Evolutionary conservation across 108 stramenopile species (phyloP).

Genomic region (Aurantiochytrium sp.): DNA sequence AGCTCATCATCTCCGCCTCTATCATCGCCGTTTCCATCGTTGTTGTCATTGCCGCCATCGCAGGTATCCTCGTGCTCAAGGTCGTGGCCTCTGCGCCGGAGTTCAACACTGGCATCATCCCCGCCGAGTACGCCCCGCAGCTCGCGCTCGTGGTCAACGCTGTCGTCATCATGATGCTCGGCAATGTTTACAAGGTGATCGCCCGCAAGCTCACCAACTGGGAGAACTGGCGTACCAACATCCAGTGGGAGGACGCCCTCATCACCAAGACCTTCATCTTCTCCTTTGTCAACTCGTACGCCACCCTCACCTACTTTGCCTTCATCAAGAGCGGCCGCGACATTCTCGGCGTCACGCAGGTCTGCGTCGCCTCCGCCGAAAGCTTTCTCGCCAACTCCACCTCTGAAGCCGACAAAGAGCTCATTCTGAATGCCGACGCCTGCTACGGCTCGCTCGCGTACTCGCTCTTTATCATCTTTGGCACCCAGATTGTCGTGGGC

Average conservation of each 20-base stretch:
- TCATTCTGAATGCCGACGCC: not conserved
- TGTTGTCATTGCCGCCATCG: slow-evolving; percentile 49
- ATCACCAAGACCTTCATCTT: slow-evolving; percentile 97
- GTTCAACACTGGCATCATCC: slow-evolving; percentile 70
- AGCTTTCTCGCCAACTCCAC: not conserved
- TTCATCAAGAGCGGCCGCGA: slow-evolving; percentile 55
- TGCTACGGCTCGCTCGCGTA: slow-evolving; percentile 3
- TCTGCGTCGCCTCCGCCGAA: not conserved
- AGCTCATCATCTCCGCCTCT: slow-evolving; percentile 72
- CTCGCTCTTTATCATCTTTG: slow-evolving; percentile 51
- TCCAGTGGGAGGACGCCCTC: slow-evolving; percentile 77
- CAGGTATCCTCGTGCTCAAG: slow-evolving; percentile 69
- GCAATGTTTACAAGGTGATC: slow-evolving; percentile 69
- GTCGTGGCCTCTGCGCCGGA: slow-evolving; percentile 54
- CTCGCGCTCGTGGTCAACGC: slow-evolving; percentile 75
- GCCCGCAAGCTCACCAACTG: slow-evolving; percentile 75
- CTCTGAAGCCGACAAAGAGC: not conserved
- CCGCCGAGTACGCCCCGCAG: slow-evolving; percentile 51
- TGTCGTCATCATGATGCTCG: slow-evolving; percentile 72
- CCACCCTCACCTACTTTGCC: slow-evolving; percentile 89
- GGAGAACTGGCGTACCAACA: slow-evolving; percentile 93
- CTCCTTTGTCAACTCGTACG: slow-evolving; percentile 94
- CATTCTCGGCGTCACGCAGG: not conserved
- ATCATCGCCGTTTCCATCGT: slow-evolving; percentile 70
- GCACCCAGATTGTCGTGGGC: slow-evolving; percentile 43